Evolutionary conservation across 2,329 filamentous ascomycete genomes (phyloP).

Genomic region (Lasiodiplodia gonubiensis): DNA sequence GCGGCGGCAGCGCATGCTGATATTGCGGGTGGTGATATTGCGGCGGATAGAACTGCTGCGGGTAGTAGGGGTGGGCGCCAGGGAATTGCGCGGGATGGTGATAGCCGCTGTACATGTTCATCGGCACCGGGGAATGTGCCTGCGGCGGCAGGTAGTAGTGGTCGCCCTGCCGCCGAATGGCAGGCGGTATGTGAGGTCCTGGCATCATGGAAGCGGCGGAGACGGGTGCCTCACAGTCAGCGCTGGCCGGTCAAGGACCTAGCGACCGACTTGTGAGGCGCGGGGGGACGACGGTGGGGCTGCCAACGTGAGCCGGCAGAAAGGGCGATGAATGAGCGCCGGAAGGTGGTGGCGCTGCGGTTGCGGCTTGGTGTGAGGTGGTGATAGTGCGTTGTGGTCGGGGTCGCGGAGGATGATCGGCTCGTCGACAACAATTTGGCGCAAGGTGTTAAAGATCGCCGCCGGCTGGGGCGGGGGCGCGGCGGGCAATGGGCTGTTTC

Average conservation of each 20-base stretch:
- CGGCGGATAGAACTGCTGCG: slow-evolving; percentile 38
- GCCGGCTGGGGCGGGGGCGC: slow-evolving; percentile 19
- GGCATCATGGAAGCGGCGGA: slow-evolving; percentile 73
- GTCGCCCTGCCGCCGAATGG: slow-evolving; percentile 50
- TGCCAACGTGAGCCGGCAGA: slow-evolving; percentile 25
- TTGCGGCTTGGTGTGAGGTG: slow-evolving; percentile 11
- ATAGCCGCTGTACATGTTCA: slow-evolving; percentile 45
- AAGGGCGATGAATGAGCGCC: neutral
- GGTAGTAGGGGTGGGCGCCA: slow-evolving; percentile 47
- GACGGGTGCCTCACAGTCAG: slow-evolving; percentile 47
- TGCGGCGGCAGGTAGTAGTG: slow-evolving; percentile 44
- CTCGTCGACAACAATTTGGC: slow-evolving; percentile 26
- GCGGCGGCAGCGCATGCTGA: slow-evolving; percentile 49
- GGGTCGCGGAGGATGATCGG: slow-evolving; percentile 25
- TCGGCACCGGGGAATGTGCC: slow-evolving; percentile 46
- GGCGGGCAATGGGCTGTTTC: slow-evolving; percentile 15
- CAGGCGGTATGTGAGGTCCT: slow-evolving; percentile 61
- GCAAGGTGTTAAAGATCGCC: slow-evolving; percentile 21
- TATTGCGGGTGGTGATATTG: slow-evolving; percentile 48
- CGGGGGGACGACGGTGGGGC: slow-evolving; percentile 29
- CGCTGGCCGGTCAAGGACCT: slow-evolving; percentile 43
- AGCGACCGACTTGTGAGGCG: slow-evolving; percentile 48
- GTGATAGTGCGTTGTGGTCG: slow-evolving; percentile 20
- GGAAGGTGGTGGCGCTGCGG: slow-evolving; percentile 17
- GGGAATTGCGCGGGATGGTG: slow-evolving; percentile 37